Evolutionary conservation across 1,284 basidiomycete genomes (phyloP), one percentile per base, ranked within the genome.

Genomic region (Apiotrichum veenhuisii): DNA sequence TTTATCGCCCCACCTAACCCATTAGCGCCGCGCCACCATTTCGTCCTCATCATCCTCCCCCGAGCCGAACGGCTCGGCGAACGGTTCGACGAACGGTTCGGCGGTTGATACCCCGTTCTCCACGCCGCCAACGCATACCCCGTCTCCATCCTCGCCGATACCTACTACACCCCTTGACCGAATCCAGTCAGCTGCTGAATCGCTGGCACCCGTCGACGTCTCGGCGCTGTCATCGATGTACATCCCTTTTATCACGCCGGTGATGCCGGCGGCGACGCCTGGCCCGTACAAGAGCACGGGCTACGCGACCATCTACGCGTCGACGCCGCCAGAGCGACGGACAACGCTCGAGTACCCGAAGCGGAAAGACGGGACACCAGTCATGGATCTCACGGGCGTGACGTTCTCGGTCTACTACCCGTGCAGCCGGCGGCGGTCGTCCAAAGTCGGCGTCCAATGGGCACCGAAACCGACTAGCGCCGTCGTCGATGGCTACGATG

Each of bases 381-480:
- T 46, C 25, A 34, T 52, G 43, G 30, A 38, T 5, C 51, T 52
- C 20, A 20, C 7, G 20, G 43, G 43, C 23, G 33, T 43, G 17
- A 25, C 27, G 5, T 38, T 52, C 12, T 18, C 43, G 11, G 25
- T 44, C 34, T 52, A 45, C 51, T 52, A 52, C 33, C 51, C 51
- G 5, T 18, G 36, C 25, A 20, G 26, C 27, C 17, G 3, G n/a
- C n/a, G 17, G 14, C 27, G 36, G 5, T 9, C 11, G 8, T 3
- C 3, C 22, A 23, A 14, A 12, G 5, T 26, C 33, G 25, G 30
- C 17, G 43, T 52, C 17, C 25, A 8, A 23, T 52, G 51, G 51
- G 9, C 17, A 8, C 43, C 43, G 14, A 23, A 40, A 2, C 51
- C 51, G 1, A 22, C 22, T 5, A 18, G 20, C 17, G 51, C 22